Evolutionary conservation across 257 asterid genomes (phyloP).

Genomic region (Primulina eburnea): DNA sequence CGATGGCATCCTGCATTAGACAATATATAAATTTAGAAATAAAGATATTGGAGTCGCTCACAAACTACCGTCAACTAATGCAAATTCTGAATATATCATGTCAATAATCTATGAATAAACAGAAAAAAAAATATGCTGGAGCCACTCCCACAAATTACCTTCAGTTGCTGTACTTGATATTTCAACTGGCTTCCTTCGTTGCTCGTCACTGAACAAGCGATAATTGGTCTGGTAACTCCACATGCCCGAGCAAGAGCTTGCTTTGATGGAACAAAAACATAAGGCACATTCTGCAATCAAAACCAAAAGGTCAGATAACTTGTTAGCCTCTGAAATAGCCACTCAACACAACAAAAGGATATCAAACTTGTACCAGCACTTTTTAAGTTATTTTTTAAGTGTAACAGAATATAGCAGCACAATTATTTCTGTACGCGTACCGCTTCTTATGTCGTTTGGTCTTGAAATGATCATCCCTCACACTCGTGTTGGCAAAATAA

Average conservation of each 20-base stretch:
- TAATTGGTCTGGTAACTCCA: conserved; percentile 68
- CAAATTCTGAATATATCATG: neutral
- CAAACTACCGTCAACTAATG: neutral
- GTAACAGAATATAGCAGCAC: neutral
- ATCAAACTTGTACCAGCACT: neutral
- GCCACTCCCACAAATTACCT: neutral
- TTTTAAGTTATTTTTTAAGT: too few species aligned
- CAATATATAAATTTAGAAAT: conserved; percentile 8
- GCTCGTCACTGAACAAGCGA: conserved; percentile 82
- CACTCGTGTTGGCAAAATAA: conserved; percentile 61
- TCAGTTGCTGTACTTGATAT: conserved; percentile 76
- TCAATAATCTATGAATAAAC: neutral
- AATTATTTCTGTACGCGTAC: conserved; percentile 32
- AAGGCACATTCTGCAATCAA: conserved; percentile 42
- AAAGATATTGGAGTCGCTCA: too few species aligned
- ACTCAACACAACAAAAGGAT: neutral
- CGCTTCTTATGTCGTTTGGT: conserved; percentile 80
- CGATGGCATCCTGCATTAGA: conserved; percentile 37
- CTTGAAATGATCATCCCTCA: conserved; percentile 88
- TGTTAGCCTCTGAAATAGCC: neutral
- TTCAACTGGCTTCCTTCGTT: conserved; percentile 90
- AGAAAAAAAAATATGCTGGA: neutral
- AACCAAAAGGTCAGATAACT: neutral
- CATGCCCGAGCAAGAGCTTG: conserved; percentile 84
- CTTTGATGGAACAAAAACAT: conserved; percentile 44